Evolutionary conservation across 2,329 filamentous ascomycete species (phyloP), one percentile per base, ranked within the genome.

Genomic region (Hypocreales sp.): DNA sequence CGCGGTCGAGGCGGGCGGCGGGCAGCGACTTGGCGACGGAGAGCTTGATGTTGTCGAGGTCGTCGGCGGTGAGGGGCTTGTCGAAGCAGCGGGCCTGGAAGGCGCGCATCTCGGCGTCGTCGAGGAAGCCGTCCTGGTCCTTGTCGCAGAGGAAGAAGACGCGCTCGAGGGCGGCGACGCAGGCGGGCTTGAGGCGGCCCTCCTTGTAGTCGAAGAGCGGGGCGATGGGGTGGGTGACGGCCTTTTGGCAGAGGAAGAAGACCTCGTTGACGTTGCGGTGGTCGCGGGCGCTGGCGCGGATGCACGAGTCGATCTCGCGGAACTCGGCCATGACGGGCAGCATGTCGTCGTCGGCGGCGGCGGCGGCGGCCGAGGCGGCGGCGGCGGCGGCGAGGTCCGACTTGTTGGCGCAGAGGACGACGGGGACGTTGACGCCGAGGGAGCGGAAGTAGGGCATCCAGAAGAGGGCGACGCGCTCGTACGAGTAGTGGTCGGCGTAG

Each of bases 401-500:
- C 54, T 98, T 98, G 61, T 95, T 95, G 46, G 90, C 84, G 46
- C 90, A 95, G 31, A 98, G 61, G 24, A 98, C 86, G 8, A 98
- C 90, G 0, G 90, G 90, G 14, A 98, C 84, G 48, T 98, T 98
- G 47, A 98, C 90, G n/a, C 90, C 90, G 21, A 98, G 69, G 4
- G 86, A 93, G 34, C 90, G 79, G 47, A 98, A 95, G 54, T 94
- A 92, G 8, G 90, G 90, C 70, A 98, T 79, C 90, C 90, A 98
- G 54, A 95, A 98, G 24, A 98, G 64, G 4, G 87, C 90, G 4
- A 98, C 86, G 20, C 90, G 68, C 50, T 98, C 90, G 58, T 95
- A 98, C 64, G 86, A 95, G 61, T 98, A 98, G 56, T 95, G 87
- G 51, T 98, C 90, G 39, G 86, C 86, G 53, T 98, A 98, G 29